A percentile compares a stretch with the other conserved stretches of the same genome.
Evolutionary conservation across 805 yeast species (phyloP).

Genomic region (Suhomyces sp.): DNA sequence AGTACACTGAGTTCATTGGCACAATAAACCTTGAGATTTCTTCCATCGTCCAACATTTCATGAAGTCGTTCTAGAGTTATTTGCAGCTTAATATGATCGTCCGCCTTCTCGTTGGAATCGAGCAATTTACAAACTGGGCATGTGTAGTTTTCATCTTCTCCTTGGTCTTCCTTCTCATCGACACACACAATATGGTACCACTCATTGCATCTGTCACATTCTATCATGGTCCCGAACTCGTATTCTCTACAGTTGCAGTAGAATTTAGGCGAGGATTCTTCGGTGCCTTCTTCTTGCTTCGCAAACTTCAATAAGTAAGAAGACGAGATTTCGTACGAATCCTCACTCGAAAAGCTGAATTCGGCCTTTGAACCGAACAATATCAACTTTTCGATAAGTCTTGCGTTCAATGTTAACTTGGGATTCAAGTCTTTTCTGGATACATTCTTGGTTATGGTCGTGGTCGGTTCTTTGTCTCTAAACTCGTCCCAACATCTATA

Average conservation of each 20-base stretch:
- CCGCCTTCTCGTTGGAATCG: slow-evolving; percentile 13
- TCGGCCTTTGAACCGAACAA: slow-evolving; percentile 19
- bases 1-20: slow-evolving; percentile 18
- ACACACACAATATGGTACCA: slow-evolving; percentile 70
- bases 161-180: slow-evolving; percentile 17
- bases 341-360: slow-evolving; percentile 28
- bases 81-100: slow-evolving; percentile 13
- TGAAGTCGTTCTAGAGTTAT: slow-evolving; percentile 13
- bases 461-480: slow-evolving; percentile 11
- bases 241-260: slow-evolving; percentile 63
- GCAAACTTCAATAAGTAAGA: slow-evolving; percentile 14
- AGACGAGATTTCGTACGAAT: slow-evolving; percentile 24
- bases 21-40: slow-evolving; percentile 18
- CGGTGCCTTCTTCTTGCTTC: not conserved
- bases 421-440: slow-evolving; percentile 15
- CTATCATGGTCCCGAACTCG: slow-evolving; percentile 64
- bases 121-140: slow-evolving; percentile 33
- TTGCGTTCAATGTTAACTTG: slow-evolving; percentile 17
- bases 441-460: slow-evolving; percentile 16
- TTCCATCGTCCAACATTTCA: slow-evolving; percentile 11
- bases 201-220: slow-evolving; percentile 66
- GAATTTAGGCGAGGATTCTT: slow-evolving; percentile 11
- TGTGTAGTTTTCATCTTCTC: slow-evolving; percentile 22
- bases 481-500: slow-evolving; percentile 12
- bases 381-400: slow-evolving; percentile 18